Base-by-base conservation (phyloP, 2,329 filamentous ascomycete genomes). In the Sordariomycetes sp. region DNA sequence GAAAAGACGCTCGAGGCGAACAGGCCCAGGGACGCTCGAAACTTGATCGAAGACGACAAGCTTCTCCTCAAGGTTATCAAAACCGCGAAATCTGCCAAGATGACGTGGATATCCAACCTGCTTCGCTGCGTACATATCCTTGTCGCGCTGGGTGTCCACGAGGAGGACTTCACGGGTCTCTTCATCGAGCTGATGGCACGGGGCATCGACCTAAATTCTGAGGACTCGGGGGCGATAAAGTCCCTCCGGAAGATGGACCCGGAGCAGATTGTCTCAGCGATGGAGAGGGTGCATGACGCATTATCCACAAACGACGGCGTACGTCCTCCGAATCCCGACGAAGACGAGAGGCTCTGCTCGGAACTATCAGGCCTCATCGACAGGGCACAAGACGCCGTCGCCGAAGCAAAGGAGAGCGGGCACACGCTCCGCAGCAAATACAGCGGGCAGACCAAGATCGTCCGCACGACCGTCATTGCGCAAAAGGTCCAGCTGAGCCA, bases 401-500 rank as follows among this genome's bases (percentile, higher is more conserved):
- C 58, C 2, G 36, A 42, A 12, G 56, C 56, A 3, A 48, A 48
- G 24, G 56, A 32, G 34, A 24, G 32, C 32, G 55, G 2, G 35
- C 60, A 25, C 42, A 69, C 75, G 3, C 76, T 95, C 34, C 83
- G 85, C 60, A 95, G 85, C 70, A 86, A 85, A 66, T 87, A 94
- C 68, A 85, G 85, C 63, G 78, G 86, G 12, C 84, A 86, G 61
- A 80, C 79, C 69, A 84, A 82, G 61, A 82, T 86, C 51, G 71
- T 89, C 48, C 79, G 89, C 52, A 89, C 88, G 1, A 92, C 89
- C 0, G 82, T 92, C 35, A 82, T 92, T 55, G 87, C 87, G 17
- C 87, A 92, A 65, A 87, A 88, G 66, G 87, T 94, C 20, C 85
- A 90, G 64, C 76, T 94, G 48, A 89, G 86, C 69, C 86, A 83